A percentile compares a stretch with the other conserved stretches of the same genome.
These are phyloP conservation scores for Ulota crispa DNA, from an alignment of 225 moss, liverwort and hornwort species.

Conservation along the genomic window DNA sequence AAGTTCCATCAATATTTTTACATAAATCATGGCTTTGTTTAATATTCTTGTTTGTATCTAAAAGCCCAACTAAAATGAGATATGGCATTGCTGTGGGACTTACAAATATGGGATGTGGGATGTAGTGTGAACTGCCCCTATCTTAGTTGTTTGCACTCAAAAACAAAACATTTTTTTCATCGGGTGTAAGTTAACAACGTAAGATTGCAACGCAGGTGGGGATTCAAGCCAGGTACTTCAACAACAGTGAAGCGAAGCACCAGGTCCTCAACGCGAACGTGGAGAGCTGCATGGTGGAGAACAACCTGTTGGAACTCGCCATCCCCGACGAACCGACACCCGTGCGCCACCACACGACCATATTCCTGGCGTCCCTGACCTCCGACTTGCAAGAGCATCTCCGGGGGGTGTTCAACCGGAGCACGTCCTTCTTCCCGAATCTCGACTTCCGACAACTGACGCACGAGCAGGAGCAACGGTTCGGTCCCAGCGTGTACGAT, in stretches of 20 bases:
- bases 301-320: conserved; percentile 32
- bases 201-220: conserved; percentile 24
- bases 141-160: no score
- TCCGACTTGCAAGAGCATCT: conserved; percentile 36
- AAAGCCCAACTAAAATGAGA: no score
- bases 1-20: no score
- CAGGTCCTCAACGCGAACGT: conserved; percentile 43
- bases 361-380: conserved; percentile 45
- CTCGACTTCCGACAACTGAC: conserved; percentile 36
- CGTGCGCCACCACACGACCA: neutral
- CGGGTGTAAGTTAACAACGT: no score
- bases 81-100: no score
- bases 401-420: conserved; percentile 6
- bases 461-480: conserved; percentile 17
- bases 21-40: no score
- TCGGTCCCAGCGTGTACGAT: conserved; percentile 18
- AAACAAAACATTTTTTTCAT: no score
- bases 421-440: neutral
- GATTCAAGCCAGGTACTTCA: conserved; percentile 50
- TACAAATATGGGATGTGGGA: no score
- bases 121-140: no score
- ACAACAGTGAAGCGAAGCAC: conserved; percentile 27
- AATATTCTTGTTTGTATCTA: no score
- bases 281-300: conserved; percentile 39
- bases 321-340: neutral